Evolutionary conservation across 2,329 filamentous ascomycete genomes (phyloP).

Genomic region (Monosporascus sp.): DNA sequence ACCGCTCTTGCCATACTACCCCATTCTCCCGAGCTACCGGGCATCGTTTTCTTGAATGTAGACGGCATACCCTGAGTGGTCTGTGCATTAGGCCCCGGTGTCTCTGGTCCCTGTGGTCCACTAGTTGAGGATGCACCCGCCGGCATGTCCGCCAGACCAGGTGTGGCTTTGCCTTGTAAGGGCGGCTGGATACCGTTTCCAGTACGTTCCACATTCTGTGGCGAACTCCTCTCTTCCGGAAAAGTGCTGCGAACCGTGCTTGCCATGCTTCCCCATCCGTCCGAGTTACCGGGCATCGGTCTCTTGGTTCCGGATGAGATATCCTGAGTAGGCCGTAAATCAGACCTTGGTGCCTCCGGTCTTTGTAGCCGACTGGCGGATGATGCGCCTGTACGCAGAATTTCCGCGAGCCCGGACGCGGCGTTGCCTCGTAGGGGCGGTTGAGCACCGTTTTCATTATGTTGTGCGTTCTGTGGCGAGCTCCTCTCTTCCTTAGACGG

Average conservation of each 20-base stretch:
- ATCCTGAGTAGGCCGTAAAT: too few species aligned
- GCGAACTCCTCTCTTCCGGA: too few species aligned
- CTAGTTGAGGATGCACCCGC: neutral
- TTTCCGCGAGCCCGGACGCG: too few species aligned
- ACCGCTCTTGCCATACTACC: neutral
- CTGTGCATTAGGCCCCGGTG: neutral
- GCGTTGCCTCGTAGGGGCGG: neutral
- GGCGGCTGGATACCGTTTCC: neutral
- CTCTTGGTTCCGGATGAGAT: too few species aligned
- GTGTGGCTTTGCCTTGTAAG: too few species aligned
- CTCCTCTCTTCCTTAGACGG: too few species aligned
- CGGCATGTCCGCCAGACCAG: too few species aligned
- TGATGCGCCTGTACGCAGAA: neutral
- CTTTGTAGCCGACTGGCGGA: neutral
- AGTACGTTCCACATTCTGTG: too few species aligned
- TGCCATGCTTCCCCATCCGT: slow-evolving; percentile 1
- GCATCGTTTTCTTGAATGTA: neutral
- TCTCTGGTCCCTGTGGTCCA: neutral
- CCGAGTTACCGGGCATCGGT: neutral
- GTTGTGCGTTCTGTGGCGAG: too few species aligned
- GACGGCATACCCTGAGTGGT: neutral
- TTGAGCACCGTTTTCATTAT: neutral
- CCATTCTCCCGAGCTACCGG: neutral
- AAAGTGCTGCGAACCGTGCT: too few species aligned
- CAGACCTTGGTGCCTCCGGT: too few species aligned